Evolutionary conservation across 139 green algal species (phyloP), one percentile per base, ranked within the genome.

Genomic region (Tetraselmis striata): DNA sequence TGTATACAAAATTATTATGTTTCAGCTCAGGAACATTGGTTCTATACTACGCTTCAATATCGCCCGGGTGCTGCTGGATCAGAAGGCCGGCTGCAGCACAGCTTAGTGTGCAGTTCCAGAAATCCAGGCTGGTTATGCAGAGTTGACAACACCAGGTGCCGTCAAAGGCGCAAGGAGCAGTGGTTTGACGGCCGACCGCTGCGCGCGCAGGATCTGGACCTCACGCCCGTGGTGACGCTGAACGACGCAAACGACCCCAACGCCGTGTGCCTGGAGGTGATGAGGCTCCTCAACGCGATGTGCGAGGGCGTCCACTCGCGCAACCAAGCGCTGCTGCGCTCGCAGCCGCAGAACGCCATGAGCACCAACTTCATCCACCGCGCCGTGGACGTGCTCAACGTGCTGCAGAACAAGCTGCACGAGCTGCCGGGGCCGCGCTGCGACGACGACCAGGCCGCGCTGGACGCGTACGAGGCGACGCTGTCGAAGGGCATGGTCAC

Each of bases 301-400:
- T 80, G 80, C 59, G 83, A 87, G 30, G 83, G 83, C 1, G 80
- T 84, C 58, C 31, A 32, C 59, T 1, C 31, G 31, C 24, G 1
- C 83, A 87, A 84, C 29, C 83, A 87, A 59, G 25, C 22, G 75
- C 79, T 87, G 59, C 58, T 87, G n/a, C 59, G 82, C 59, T 11
- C 32, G 0, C 83, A 87, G 77, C 75, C 80, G 2, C 27, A 75
- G n/a, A 59, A 58, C 67, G 18, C 76, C 58, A 59, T 23, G 45
- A 31, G 27, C 76, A n/a, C 78, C 26, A 80, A 87, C 76, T 75
- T 87, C 31, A 58, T 87, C 27, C n/a, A 78, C 28, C 74, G 84
- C 75, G 80, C 77, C 25, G 83, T 87, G 58, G 83, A 81, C n/a
- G 79, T 87, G 31, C 76, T 87, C 28, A 80, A 81, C 77, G 79